A percentile compares a stretch with the other conserved stretches of the same genome.
Evolutionary conservation across 352 stramenopile genomes (phyloP).

Genomic region (Globisporangium canariense): DNA sequence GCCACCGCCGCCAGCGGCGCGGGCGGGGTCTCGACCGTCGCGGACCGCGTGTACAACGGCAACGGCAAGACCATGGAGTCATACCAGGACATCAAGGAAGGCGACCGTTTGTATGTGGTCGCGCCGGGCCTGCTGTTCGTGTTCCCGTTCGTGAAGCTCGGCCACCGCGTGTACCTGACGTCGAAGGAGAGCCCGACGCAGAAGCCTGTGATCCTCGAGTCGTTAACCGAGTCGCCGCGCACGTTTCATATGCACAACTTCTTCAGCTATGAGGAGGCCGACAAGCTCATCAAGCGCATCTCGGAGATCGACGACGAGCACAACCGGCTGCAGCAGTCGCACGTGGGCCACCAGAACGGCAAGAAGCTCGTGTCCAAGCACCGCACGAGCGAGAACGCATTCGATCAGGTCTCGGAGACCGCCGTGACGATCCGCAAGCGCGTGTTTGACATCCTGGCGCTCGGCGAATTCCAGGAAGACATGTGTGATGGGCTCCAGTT

Average conservation of each 20-base stretch:
- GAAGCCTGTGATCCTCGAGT: constrained; percentile 67
- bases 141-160: constrained; percentile 79
- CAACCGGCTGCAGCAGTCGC: constrained; percentile 83
- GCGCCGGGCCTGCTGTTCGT: constrained; percentile 68
- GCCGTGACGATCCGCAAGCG: constrained; percentile 76
- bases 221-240: constrained; percentile 71
- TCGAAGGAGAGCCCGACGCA: constrained; percentile 52
- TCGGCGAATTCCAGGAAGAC: constrained; percentile 86
- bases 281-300: constrained; percentile 76
- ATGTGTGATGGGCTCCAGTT: constrained; percentile 95
- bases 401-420: constrained; percentile 77
- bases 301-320: constrained; percentile 76
- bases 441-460: constrained; percentile 89
- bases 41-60: constrained; percentile 74
- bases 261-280: constrained; percentile 75
- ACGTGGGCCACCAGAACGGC: constrained; percentile 64
- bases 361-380: constrained; percentile 69
- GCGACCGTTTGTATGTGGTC: constrained; percentile 71
- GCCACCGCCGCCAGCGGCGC: not conserved
- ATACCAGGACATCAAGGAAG: constrained; percentile 50
- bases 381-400: constrained; percentile 87
- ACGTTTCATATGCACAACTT: constrained; percentile 89
- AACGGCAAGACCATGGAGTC: constrained; percentile 43
- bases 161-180: constrained; percentile 61
- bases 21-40: constrained; percentile 31